Base-by-base conservation (phyloP, 2,329 filamentous ascomycete genomes). In the Trichoderma brevicompactum region DNA sequence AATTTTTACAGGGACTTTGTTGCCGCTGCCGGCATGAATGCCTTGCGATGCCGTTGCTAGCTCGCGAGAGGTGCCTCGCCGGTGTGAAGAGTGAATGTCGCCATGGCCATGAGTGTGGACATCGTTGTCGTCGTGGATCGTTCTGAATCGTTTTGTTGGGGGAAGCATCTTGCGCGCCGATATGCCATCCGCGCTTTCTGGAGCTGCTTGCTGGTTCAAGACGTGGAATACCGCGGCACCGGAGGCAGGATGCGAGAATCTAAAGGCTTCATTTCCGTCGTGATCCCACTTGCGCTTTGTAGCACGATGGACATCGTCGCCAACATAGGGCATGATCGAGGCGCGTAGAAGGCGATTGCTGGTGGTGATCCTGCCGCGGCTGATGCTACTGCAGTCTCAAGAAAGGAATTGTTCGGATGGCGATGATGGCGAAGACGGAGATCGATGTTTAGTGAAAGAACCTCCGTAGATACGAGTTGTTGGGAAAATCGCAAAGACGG, bases 261-360 rank as follows among this genome's bases (percentile, higher is more conserved):
- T 63, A 61, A 72, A 73, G n/a, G 70, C 34, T 6, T 69, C 64
- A 59, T 71, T 69, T 12, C 75, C 69, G 44, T 74, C 73, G 41
- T 71, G 70, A 40, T 72, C 73, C 69, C 77, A 71, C 69, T 75
- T 72, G 66, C 77, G 74, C 65, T 79, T 79, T 54, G 72, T 71
- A 43, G 77, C 77, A 8, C 69, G 67, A 13, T 66, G 68, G 64
- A 67, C 67, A 68, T 74, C 74, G 61, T 74, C 69, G 64, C 72
- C 72, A 61, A 79, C 76, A 54, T 73, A 78, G 19, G 76, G 77
- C 77, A 79, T 79, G 43, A 63, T 74, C 23, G 23, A 28, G 23
- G 23, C 5, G 2, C 23, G 23, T 3, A 5, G 23, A 5, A 28
- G 23, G 23, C 23, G 23, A 28, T 53, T 38, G 9, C n/a, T 53